Base-by-base conservation (phyloP, 176 grass and related monocot species). In the Phoenix dactylifera region DNA sequence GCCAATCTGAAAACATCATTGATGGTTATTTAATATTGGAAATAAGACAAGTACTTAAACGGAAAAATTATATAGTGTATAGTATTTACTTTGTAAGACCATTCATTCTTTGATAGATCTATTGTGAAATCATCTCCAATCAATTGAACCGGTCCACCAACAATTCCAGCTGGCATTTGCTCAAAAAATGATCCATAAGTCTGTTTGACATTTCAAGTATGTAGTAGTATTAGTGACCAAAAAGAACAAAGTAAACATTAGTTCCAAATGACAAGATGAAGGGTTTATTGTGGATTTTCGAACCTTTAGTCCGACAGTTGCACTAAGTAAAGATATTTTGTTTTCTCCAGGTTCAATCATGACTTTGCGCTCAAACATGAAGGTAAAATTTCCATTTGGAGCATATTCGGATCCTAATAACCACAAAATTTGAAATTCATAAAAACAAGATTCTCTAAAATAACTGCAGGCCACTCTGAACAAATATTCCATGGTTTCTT, bases 221-320 rank as follows among this genome's bases (percentile, higher is more conserved):
- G 26, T 26, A 26, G 26, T 4, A 26, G 26, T 3, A 26, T 26
- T 26, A 26, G 26, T 4, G 4, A 26, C 2, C 1, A 3, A 26
- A 26, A 26, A 26, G 26, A 4, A 3, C 20, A 23, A 12, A 24
- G 10, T 63, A 22, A 23, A 16, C 35, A 26, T 26, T 26, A 4
- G 26, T 26, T 26, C 26, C 26, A 26, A 26, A 26, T 2, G 26
- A 3, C 3, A 26, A 26, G 26, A 26, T 26, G 26, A 26, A 26
- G 26, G 26, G 26, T 26, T 26, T 39, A 39, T 39, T 0, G 1
- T 10, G 35, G 7, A 39, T 6, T 12, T 5, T 39, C 10, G 0
- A 72, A 93, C 83, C 80, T 87, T 87, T 10, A 87, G 74, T 26
- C 91, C 91, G 24, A 87, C 72, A 49, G 91, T 90, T 48, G 65